Percentiles rank a stretch among this genome's conserved stretches.
Conservation (phyloP, 2,329 filamentous ascomycete genomes). For the Diaporthe longicolla region DNA sequence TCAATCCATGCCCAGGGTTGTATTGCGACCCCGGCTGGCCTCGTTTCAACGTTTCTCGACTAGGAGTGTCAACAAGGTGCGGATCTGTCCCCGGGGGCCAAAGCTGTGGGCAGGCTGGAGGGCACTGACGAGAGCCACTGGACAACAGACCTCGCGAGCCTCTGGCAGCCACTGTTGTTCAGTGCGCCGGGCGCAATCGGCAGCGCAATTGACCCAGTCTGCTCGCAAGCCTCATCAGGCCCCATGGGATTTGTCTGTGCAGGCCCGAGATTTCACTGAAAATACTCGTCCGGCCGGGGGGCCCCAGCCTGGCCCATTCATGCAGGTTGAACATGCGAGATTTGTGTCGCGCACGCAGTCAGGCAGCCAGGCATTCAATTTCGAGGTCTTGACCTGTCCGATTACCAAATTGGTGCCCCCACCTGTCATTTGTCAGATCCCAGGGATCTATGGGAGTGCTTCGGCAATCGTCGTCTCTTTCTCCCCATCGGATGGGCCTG, state of each 20-base stretch:
- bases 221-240: constrained; percentile 20
- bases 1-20: constrained; percentile 31
- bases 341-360: not conserved
- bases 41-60: constrained; percentile 25
- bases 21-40: constrained; percentile 14
- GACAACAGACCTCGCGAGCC: not conserved
- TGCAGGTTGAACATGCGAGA: constrained; percentile 19
- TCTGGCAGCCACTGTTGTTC: not conserved
- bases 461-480: constrained; percentile 16
- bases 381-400: not conserved
- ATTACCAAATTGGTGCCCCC: constrained; percentile 17
- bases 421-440: constrained; percentile 29
- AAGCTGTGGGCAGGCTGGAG: constrained; percentile 26
- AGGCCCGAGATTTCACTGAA: constrained; percentile 3
- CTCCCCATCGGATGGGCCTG: constrained; percentile 7
- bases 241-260: constrained; percentile 11
- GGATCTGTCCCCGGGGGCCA: constrained; percentile 21
- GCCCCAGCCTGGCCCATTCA: constrained; percentile 16
- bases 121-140: constrained; percentile 23
- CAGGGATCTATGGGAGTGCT: constrained; percentile 21
- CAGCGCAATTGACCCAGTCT: constrained; percentile 25
- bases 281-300: constrained; percentile 1
- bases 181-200: constrained; percentile 16
- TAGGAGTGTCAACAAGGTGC: constrained; percentile 4
- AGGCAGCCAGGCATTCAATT: constrained; percentile 7